Conservation (phyloP, 2,329 filamentous ascomycete species). For the Ceratocystis lukuohia region DNA sequence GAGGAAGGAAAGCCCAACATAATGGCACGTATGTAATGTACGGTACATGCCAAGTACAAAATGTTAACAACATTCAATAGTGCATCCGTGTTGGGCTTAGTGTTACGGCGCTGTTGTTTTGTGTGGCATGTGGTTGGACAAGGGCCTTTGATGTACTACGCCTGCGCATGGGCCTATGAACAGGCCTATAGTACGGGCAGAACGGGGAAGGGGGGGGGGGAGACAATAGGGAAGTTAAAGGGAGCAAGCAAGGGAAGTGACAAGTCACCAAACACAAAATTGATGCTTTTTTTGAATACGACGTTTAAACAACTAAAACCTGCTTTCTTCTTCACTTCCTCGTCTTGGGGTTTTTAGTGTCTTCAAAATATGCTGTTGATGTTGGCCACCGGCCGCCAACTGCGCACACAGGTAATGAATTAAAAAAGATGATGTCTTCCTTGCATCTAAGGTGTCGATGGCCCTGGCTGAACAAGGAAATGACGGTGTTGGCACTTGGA, state of each 20-base stretch:
- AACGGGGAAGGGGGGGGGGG: neutral
- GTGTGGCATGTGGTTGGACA: neutral
- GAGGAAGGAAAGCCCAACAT: neutral
- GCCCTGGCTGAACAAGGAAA: neutral
- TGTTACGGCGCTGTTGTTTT: conserved; percentile 3
- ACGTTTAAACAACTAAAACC: conserved; percentile 17
- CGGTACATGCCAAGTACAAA: too few relatives aligned
- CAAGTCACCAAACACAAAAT: neutral
- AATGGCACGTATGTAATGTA: neutral
- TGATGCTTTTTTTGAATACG: conserved; percentile 1
- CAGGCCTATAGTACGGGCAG: neutral
- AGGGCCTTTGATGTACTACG: neutral
- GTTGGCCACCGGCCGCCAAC: neutral
- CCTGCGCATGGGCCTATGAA: neutral
- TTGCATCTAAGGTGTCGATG: neutral
- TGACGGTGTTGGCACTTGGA: neutral
- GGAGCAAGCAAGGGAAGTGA: neutral
- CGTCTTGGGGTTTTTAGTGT: neutral
- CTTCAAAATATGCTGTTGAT: neutral
- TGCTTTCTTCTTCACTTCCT: conserved; percentile 9
- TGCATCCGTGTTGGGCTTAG: neutral
- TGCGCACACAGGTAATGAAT: too few relatives aligned
- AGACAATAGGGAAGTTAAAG: neutral
- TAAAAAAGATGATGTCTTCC: too few relatives aligned
- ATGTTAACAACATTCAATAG: too few relatives aligned